Conservation (phyloP, 2,329 filamentous ascomycete species). For the Neocucurbitaria cava region DNA sequence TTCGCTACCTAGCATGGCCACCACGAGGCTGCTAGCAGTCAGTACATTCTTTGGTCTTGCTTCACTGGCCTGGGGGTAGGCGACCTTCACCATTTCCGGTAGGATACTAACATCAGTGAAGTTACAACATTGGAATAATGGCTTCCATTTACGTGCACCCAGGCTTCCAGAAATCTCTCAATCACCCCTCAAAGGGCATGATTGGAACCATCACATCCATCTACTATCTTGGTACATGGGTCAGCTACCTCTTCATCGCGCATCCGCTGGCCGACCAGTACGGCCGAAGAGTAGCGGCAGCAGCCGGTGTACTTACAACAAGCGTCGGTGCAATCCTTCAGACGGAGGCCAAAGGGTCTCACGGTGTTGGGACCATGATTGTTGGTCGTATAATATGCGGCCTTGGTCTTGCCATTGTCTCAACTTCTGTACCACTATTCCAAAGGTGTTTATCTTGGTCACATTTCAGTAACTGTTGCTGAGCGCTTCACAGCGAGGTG, state of each 20-base stretch:
- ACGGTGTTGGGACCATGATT: conserved; percentile 58
- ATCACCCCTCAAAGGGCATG: conserved; percentile 53
- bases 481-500: conserved; percentile 56
- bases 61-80: conserved; percentile 63
- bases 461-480: not conserved
- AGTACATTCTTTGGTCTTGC: conserved; percentile 64
- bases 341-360: conserved; percentile 51
- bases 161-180: conserved; percentile 59
- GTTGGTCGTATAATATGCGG: conserved; percentile 61
- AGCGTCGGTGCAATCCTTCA: conserved; percentile 60
- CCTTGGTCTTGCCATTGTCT: conserved; percentile 62
- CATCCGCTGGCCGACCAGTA: conserved; percentile 60
- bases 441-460: conserved; percentile 55
- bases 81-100: not conserved
- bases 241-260: conserved; percentile 63
- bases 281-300: conserved; percentile 60
- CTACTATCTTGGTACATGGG: conserved; percentile 65
- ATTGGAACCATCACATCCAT: conserved; percentile 63
- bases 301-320: conserved; percentile 56
- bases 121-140: conserved; percentile 66
- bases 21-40: conserved; percentile 37
- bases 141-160: conserved; percentile 64
- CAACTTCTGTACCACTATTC: conserved; percentile 64
- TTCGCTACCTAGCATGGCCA: conserved; percentile 18
- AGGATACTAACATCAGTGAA: conserved; percentile 25